These are phyloP conservation scores for Neolecta irregularis DNA, from an alignment of 1,139 yeast genomes.

Conservation along the genomic window DNA sequence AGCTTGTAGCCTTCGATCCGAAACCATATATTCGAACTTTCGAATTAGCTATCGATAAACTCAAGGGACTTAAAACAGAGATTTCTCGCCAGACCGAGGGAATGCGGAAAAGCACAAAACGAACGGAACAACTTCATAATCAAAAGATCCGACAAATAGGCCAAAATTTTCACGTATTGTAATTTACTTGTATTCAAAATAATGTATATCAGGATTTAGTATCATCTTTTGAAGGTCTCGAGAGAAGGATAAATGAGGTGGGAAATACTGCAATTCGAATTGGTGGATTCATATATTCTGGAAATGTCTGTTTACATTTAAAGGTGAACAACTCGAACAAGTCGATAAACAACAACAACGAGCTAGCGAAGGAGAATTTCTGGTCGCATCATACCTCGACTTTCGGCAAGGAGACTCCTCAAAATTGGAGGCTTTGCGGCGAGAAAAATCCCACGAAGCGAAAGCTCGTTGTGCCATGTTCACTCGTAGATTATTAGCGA, in stretches of 20 bases:
- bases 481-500: constrained; percentile 45
- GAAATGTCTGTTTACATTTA: constrained; percentile 52
- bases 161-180: constrained; percentile 9
- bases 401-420: constrained; percentile 11
- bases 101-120: constrained; percentile 9
- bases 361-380: constrained; percentile 54
- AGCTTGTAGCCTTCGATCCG: constrained; percentile 41
- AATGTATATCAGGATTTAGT: constrained; percentile 6
- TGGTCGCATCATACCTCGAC: constrained; percentile 56
- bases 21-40: constrained; percentile 89
- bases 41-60: constrained; percentile 53
- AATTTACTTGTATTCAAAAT: not conserved
- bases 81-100: constrained; percentile 7
- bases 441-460: constrained; percentile 32
- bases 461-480: constrained; percentile 54
- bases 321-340: constrained; percentile 58
- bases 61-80: constrained; percentile 9
- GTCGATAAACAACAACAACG: constrained; percentile 66
- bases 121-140: constrained; percentile 15
- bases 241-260: constrained; percentile 8
- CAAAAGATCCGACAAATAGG: constrained; percentile 6
- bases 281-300: constrained; percentile 19
- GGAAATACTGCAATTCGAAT: constrained; percentile 11
- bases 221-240: constrained; percentile 8
- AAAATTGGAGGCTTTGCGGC: constrained; percentile 20